These are phyloP conservation scores for Amaranthus hypochondriacus DNA, from an alignment of 148 eudicot genomes.

Conservation along the genomic window DNA sequence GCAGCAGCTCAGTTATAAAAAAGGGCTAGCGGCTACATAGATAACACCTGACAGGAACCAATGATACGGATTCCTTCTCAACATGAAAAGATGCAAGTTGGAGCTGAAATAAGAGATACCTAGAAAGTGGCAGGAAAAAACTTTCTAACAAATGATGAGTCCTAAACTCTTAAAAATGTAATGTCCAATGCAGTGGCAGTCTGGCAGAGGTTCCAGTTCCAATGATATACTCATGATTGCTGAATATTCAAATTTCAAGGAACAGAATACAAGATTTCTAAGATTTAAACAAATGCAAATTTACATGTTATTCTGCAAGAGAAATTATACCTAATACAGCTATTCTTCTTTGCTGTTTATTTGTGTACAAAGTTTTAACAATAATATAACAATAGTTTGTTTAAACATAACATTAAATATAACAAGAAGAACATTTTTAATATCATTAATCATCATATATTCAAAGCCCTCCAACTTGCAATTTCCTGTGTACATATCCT, in stretches of 20 bases:
- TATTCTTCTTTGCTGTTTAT: neutral
- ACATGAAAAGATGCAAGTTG: slow-evolving; percentile 16
- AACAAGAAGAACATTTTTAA: slow-evolving; percentile 3
- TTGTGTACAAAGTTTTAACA: neutral
- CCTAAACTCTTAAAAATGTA: neutral
- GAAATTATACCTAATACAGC: neutral
- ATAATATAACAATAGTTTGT: neutral
- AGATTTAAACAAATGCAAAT: neutral
- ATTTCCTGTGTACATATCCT: slow-evolving; percentile 26
- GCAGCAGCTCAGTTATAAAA: neutral
- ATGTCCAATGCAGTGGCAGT: slow-evolving; percentile 5
- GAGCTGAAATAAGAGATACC: slow-evolving; percentile 22
- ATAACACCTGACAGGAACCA: slow-evolving; percentile 7
- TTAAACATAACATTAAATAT: neutral
- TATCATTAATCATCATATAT: slow-evolving; percentile 21
- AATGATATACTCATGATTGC: neutral
- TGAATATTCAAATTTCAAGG: neutral
- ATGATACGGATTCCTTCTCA: slow-evolving; percentile 26
- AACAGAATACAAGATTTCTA: neutral
- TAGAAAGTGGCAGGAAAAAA: slow-evolving; percentile 16
- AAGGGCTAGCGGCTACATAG: neutral
- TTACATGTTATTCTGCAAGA: neutral
- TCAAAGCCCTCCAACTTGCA: slow-evolving; percentile 24
- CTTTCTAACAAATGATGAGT: slow-evolving; percentile 21
- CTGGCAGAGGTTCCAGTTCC: neutral